Base-by-base conservation (phyloP, 139 green algal species). In the Chlorella sp. region DNA sequence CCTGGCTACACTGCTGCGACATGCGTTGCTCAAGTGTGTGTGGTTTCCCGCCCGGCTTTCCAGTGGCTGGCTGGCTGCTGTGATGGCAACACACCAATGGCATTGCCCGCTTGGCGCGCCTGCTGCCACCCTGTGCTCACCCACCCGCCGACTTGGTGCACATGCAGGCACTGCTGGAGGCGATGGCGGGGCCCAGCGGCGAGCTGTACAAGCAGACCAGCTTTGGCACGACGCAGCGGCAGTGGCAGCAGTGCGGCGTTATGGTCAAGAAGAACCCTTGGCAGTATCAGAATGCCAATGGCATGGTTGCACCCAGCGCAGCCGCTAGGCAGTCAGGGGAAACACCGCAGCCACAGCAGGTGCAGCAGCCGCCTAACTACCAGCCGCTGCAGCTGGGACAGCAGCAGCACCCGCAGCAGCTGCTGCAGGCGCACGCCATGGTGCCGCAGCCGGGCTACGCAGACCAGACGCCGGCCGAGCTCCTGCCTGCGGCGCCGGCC, bases 191-290 rank as follows among this genome's bases (percentile, higher is more conserved):
- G 7, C 57, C 76, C 0, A 6, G 41, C 2, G 17, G 23, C 7
- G 25, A 38, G 3, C 39, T 65, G 76, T 36, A 36, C 26, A 20
- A 62, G 60, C 13, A 44, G 38, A 25, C 76, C 36, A 82, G 76
- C 76, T 20, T 71, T 63, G 76, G 38, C 76, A 82, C 36, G 36
- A 82, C 57, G 4, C 60, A 82, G 60, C 41, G 13, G 26, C 25
- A 63, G 25, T 82, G 76, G 76, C 76, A 21, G 36, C 60, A 72
- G 60, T 28, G 47, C 20, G 69, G 69, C 17, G 69, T 75, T 3
- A 7, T 75, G 69, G 34, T 75, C 15, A 20, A 60, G 51, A 18
- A 60, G 51, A 60, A 60, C 51, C 12, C 51, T 2, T 60, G 51
- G 51, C 51, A 60, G 51, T 60, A 60, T 15, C 11, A 20, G 51